A percentile compares a stretch with the other conserved stretches of the same genome.
Evolutionary conservation across 2,329 filamentous ascomycete genomes (phyloP).

Genomic region (Cadophora sp.): DNA sequence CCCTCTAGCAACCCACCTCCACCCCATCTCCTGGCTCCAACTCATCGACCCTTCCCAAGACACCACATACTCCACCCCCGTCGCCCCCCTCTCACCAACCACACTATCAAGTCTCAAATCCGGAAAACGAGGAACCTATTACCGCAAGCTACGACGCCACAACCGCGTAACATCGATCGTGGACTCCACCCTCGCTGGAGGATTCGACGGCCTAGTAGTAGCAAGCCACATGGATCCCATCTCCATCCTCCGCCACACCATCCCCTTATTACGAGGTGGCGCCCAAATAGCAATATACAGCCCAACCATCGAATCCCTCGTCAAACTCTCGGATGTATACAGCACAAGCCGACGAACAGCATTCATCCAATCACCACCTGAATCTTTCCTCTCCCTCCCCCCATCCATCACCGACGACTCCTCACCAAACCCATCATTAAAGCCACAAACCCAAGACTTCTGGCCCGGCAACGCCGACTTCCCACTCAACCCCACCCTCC

Average conservation of each 20-base stretch:
- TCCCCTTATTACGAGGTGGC: conserved; percentile 84
- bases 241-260: conserved; percentile 74
- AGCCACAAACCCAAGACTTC: conserved; percentile 44
- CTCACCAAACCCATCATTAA: conserved; percentile 38
- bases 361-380: conserved; percentile 65
- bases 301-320: conserved; percentile 79
- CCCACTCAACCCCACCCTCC: conserved; percentile 82
- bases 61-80: conserved; percentile 72
- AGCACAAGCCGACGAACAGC: conserved; percentile 80
- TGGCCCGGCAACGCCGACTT: conserved; percentile 76
- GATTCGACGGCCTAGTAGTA: conserved; percentile 83
- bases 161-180: conserved; percentile 74
- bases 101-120: conserved; percentile 76
- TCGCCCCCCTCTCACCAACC: conserved; percentile 63
- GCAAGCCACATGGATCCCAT: conserved; percentile 83
- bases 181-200: conserved; percentile 74
- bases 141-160: conserved; percentile 88
- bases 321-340: conserved; percentile 81
- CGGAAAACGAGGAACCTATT: conserved; percentile 83
- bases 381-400: conserved; percentile 47
- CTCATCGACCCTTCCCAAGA: conserved; percentile 80
- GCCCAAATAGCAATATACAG: conserved; percentile 87
- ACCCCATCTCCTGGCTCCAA: conserved; percentile 90
- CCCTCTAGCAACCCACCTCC: conserved; percentile 81
- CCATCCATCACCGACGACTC: conserved; percentile 44